These are phyloP conservation scores for Kalanchoe fedtschenkoi DNA, from an alignment of 164 flowering plant species.

Conservation along the genomic window DNA sequence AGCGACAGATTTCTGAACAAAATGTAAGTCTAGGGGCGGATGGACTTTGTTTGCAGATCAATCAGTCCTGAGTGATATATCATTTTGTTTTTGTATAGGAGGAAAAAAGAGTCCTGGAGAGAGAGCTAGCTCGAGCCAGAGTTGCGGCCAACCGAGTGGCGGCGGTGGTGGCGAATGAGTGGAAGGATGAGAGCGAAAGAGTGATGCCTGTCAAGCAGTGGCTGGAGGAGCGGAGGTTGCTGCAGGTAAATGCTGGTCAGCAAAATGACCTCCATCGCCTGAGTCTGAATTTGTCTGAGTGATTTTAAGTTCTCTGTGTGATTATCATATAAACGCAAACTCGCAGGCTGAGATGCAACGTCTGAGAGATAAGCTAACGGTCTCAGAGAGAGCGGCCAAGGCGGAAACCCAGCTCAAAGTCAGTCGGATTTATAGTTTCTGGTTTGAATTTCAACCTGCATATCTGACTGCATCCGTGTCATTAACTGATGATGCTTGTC, in stretches of 20 bases:
- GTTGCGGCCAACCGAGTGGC: conserved; percentile 72
- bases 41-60: no score
- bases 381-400: conserved; percentile 78
- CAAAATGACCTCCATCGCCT: not conserved
- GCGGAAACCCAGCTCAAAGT: conserved; percentile 92
- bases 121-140: conserved; percentile 25
- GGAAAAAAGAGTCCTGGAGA: conserved; percentile 64
- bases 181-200: conserved; percentile 77
- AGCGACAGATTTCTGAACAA: conserved; percentile 58
- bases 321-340: not conserved
- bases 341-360: conserved; percentile 75
- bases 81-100: conserved; percentile 30
- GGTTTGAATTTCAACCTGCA: not conserved
- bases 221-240: conserved; percentile 66
- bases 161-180: conserved; percentile 64
- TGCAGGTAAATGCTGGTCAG: conserved; percentile 39
- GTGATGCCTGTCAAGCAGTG: conserved; percentile 83
- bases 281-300: not conserved
- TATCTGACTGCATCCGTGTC: not conserved
- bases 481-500: conserved; percentile 4
- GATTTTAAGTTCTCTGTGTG: no score
- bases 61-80: not conserved
- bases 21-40: conserved; percentile 31
- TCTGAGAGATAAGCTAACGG: conserved; percentile 57
- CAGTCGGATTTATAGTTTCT: not conserved